These are phyloP conservation scores for Suhomyces atakaporum DNA, from an alignment of 1,139 yeast genomes.

Conservation along the genomic window DNA sequence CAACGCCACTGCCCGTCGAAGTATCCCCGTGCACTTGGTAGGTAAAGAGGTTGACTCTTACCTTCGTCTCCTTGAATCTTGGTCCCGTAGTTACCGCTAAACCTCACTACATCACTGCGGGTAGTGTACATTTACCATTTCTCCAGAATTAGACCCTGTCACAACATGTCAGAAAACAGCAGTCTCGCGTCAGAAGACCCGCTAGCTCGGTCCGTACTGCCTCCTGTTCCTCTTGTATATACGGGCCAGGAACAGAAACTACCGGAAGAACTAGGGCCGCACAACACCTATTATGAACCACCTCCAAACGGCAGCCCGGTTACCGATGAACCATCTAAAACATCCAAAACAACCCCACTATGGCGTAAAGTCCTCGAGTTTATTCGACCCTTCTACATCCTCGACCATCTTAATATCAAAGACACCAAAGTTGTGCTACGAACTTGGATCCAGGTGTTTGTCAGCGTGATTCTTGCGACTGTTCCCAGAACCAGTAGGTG, in stretches of 20 bases:
- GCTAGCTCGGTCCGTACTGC: not conserved
- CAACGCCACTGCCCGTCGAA: slow-evolving; percentile 21
- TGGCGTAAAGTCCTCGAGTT: slow-evolving; percentile 17
- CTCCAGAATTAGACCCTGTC: no score
- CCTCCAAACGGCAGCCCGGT: not conserved
- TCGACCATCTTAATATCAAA: slow-evolving; percentile 28
- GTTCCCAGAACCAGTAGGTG: slow-evolving; percentile 29
- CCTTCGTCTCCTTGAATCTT: slow-evolving; percentile 11
- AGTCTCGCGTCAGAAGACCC: not conserved
- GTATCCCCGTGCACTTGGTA: slow-evolving; percentile 21
- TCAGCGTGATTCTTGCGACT: slow-evolving; percentile 26
- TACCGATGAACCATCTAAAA: not conserved
- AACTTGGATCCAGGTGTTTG: slow-evolving; percentile 35
- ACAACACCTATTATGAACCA: slow-evolving; percentile 3
- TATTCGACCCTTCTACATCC: slow-evolving; percentile 27
- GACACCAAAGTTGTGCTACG: slow-evolving; percentile 30
- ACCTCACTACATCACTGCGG: no score
- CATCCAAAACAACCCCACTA: slow-evolving; percentile 6
- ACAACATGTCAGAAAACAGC: slow-evolving; percentile 1
- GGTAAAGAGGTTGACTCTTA: slow-evolving; percentile 21
- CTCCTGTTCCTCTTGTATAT: slow-evolving; percentile 1
- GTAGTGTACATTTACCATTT: no score
- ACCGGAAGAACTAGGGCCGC: not conserved
- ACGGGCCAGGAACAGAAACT: not conserved
- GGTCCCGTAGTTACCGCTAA: slow-evolving; percentile 4